Evolutionary conservation across 1,284 basidiomycete genomes (phyloP), one percentile per base, ranked within the genome.

Genomic region (Naganishia sp.): DNA sequence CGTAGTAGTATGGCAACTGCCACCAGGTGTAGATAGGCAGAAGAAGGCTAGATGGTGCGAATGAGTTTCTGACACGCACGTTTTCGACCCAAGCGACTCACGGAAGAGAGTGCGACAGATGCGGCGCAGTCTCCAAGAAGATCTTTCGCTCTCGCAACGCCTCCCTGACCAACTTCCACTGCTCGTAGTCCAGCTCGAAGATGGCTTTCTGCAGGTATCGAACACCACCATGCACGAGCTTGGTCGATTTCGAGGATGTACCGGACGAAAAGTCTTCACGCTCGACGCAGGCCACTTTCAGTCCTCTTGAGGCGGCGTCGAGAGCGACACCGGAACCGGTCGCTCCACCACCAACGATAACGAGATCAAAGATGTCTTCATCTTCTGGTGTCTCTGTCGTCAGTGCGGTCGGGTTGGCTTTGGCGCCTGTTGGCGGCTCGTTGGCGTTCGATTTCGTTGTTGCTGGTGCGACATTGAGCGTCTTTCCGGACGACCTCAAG

Each of bases 181-280:
- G 92, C 75, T 91, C 79, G 73, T 96, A 97, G 79, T 98, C 95
- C 70, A 97, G 87, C 77, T 96, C 94, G 76, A 96, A 88, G 63
- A 98, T 86, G 2, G 95, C 95, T 78, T 97, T 98, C 75, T 97
- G 94, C 15, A 99, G 86, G 81, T 99, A 99, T 15, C 95, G 86
- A 0, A 99, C 95, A 66, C 95, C 95, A 33, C 95, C 95, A 81
- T 99, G 95, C 1, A 98, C 94, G 59, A 99, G 88, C 79, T 99
- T 98, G 11, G 95, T 98, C 10, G 90, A 93, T 79, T 99, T 99
- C 33, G 93, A 96, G 3, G 92, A 96, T 0, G 95, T 97, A 90
- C 90, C 94, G 23, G 91, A 87, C 71, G 88, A 86, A 73, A 95
- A 99, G 78, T 99, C 95, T 74, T 92, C 90, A 54, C 92, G 83